Evolutionary conservation across 2,329 filamentous ascomycete genomes (phyloP).

Genomic region (Samsoniella hepiali): DNA sequence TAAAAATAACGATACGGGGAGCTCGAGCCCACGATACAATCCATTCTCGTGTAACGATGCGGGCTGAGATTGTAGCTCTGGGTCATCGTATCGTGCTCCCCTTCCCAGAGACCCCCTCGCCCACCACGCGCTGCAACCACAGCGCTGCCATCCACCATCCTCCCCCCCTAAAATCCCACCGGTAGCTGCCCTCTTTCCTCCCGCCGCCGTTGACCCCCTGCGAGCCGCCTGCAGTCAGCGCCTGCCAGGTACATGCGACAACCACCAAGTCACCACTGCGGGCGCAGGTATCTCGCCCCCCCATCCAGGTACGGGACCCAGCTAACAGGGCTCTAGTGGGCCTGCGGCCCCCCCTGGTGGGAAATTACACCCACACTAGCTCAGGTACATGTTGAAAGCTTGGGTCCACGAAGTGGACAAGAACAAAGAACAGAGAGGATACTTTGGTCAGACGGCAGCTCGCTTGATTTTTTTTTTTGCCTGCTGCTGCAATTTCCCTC

Average conservation of each 20-base stretch:
- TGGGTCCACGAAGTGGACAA: neutral
- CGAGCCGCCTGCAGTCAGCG: constrained; percentile 3
- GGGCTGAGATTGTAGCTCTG: neutral
- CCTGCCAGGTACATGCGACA: neutral
- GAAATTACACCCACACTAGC: constrained; percentile 13
- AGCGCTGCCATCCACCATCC: neutral
- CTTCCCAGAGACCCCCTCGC: neutral
- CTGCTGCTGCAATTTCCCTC: neutral
- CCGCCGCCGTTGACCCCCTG: neutral
- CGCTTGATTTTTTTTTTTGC: neutral
- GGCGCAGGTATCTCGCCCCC: neutral
- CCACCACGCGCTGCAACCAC: neutral
- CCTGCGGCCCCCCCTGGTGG: constrained; percentile 6
- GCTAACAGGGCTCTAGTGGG: neutral
- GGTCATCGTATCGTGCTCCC: neutral
- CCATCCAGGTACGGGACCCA: neutral
- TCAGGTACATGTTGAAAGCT: neutral
- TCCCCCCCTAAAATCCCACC: neutral
- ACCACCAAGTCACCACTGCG: neutral
- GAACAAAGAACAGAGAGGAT: neutral
- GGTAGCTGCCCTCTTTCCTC: neutral
- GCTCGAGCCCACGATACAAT: neutral
- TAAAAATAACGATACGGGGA: neutral
- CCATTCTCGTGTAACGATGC: neutral
- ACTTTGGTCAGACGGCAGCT: neutral